Conservation (phyloP, 202 grass and related monocot species). For the Bolboschoenoplectus hybrid region DNA sequence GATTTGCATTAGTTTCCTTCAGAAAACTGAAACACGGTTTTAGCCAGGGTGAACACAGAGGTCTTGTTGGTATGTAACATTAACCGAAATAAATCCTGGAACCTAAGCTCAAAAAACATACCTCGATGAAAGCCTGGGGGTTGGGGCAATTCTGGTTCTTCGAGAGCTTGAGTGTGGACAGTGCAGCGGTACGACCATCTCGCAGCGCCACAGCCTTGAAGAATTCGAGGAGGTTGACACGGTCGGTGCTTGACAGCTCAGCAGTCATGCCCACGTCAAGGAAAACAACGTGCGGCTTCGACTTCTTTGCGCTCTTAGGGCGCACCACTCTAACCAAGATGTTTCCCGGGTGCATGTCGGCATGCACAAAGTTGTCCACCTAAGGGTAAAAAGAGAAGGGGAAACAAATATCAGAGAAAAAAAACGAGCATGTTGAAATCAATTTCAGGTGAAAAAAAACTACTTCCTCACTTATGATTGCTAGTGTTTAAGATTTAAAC, state of each 20-base stretch:
- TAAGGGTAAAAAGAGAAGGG: constrained; percentile 44
- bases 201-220: constrained; percentile 93
- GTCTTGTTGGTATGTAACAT: not conserved
- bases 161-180: constrained; percentile 79
- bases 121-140: constrained; percentile 91
- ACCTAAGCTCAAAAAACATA: constrained; percentile 40
- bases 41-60: not conserved
- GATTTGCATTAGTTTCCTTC: constrained; percentile 2
- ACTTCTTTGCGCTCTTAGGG: constrained; percentile 67
- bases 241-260: constrained; percentile 89
- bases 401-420: not conserved
- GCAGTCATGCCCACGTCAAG: constrained; percentile 99
- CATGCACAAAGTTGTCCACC: constrained; percentile 99
- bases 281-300: constrained; percentile 93
- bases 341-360: constrained; percentile 99
- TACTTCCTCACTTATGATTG: not conserved
- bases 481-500: not conserved
- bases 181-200: constrained; percentile 83
- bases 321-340: constrained; percentile 84
- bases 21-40: not conserved
- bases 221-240: constrained; percentile 87
- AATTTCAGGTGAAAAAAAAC: not conserved
- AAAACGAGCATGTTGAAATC: not conserved
- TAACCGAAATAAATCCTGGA: not conserved
- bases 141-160: constrained; percentile 96